Evolutionary conservation across 805 yeast species (phyloP).

Genomic region (Saturnispora diversa): DNA sequence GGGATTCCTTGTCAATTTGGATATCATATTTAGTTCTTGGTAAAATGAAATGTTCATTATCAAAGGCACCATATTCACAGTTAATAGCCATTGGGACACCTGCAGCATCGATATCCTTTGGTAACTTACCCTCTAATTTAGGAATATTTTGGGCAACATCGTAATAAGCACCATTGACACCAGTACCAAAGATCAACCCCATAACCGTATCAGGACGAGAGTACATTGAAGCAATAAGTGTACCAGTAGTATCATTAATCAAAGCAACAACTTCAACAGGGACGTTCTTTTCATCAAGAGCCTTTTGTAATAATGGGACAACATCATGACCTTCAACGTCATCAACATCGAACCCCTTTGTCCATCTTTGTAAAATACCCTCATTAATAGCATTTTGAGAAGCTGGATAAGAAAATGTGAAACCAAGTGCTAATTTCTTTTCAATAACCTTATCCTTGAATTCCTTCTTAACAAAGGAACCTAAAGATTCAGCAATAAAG

Average conservation of each 20-base stretch:
- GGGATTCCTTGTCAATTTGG: constrained; percentile 73
- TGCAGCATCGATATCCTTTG: constrained; percentile 46
- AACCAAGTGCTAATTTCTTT: constrained; percentile 69
- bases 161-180: constrained; percentile 94
- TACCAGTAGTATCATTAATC: constrained; percentile 96
- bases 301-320: constrained; percentile 79
- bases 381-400: constrained; percentile 74
- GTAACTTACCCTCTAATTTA: constrained; percentile 66
- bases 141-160: constrained; percentile 67
- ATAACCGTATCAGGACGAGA: constrained; percentile 80
- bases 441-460: constrained; percentile 56
- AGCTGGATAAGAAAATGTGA: constrained; percentile 91
- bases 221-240: constrained; percentile 90
- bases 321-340: constrained; percentile 93
- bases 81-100: constrained; percentile 87
- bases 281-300: constrained; percentile 53
- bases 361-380: constrained; percentile 92
- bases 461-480: constrained; percentile 51
- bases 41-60: constrained; percentile 72
- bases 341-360: constrained; percentile 91
- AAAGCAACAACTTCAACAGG: constrained; percentile 87
- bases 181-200: constrained; percentile 97
- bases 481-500: constrained; percentile 78
- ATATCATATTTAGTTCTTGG: constrained; percentile 89
- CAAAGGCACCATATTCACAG: constrained; percentile 98